A percentile compares a stretch with the other conserved stretches of the same genome.
Evolutionary conservation across 2,329 filamentous ascomycete species (phyloP).

Genomic region (Xylariaceae sp.): DNA sequence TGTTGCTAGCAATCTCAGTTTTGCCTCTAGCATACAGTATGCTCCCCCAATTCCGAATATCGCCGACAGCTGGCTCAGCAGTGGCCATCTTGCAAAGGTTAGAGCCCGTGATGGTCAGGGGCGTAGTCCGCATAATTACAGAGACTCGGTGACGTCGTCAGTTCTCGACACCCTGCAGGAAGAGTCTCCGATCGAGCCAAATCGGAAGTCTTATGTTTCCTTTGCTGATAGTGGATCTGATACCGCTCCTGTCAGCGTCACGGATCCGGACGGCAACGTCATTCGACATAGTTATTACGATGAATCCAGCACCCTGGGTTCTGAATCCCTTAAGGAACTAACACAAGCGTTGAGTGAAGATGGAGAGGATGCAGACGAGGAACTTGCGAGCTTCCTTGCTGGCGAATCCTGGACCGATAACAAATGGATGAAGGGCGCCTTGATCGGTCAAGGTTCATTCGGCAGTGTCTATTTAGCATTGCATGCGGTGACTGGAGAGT

Average conservation of each 20-base stretch:
- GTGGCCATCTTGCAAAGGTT: slow-evolving; percentile 48
- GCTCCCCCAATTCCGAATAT: slow-evolving; percentile 94
- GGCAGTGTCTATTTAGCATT: slow-evolving; percentile 92
- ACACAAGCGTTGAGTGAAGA: slow-evolving; percentile 83
- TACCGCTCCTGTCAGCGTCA: slow-evolving; percentile 62
- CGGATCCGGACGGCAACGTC: slow-evolving; percentile 66
- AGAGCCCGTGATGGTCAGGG: slow-evolving; percentile 40
- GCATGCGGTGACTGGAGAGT: slow-evolving; percentile 91
- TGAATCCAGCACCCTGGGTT: slow-evolving; percentile 65
- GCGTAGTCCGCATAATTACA: slow-evolving; percentile 57
- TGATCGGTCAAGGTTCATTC: slow-evolving; percentile 96
- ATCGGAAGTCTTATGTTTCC: slow-evolving; percentile 94
- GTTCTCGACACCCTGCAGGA: slow-evolving; percentile 86
- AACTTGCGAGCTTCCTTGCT: slow-evolving; percentile 81
- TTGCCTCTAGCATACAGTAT: slow-evolving; percentile 86
- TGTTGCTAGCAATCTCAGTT: slow-evolving; percentile 88
- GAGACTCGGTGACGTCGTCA: slow-evolving; percentile 85
- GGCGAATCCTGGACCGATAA: slow-evolving; percentile 94
- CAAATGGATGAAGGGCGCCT: slow-evolving; percentile 98
- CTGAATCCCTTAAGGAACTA: slow-evolving; percentile 75
- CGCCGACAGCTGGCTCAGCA: slow-evolving; percentile 82
- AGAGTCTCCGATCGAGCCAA: slow-evolving; percentile 79
- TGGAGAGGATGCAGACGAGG: slow-evolving; percentile 85
- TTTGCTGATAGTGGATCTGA: slow-evolving; percentile 73
- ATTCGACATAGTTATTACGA: slow-evolving; percentile 78